Evolutionary conservation across 1,284 basidiomycete genomes (phyloP), one percentile per base, ranked within the genome.

Genomic region (Puccinia hordei): DNA sequence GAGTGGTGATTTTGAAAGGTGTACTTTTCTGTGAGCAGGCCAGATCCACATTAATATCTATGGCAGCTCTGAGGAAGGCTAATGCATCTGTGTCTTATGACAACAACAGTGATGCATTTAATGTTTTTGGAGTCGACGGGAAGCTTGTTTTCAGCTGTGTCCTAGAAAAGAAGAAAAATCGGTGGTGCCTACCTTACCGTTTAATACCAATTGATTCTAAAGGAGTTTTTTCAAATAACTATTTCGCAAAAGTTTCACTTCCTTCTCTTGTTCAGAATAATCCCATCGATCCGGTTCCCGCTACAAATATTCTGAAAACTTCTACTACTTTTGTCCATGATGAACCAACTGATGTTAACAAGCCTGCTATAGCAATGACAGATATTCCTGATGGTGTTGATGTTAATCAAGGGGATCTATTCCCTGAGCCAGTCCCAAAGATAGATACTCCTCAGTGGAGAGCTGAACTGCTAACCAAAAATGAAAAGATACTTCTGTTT

Each of bases 1-100:
- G n/a, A 8, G 2, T 51, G 1, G n/a, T 68, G 27, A 15, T 27
- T 1, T 41, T 68, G 22, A 10, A 15, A 5, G 22, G 27, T 2
- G 35, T 68, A 0, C 66, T 68, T 49, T 49, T 27, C 15, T 68
- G 66, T 68, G 41, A 68, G 66, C 41, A 68, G 1, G 41, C 66
- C 1, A 10, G 38, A 8, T 13, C 66, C n/a, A 68, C 66, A 3
- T n/a, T 68, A 2, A 46, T 68, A 46, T 68, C 66, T 13, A 44
- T 68, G 41, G 66, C 66, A 15, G 66, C 44, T 3, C 8, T 68
- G 24, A 2, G 66, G 0, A 68, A 68, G 27, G 66, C 66, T 68
- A 33, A 68, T 15, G 46, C 41, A 1, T 4, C 1, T 0, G 41
- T 68, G 19, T 4, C 2, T 30, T 68, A 68, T 49, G 66, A 68